These are phyloP conservation scores for Ophiosphaerella herpotricha DNA, from an alignment of 2,329 filamentous ascomycete species.

Conservation along the genomic window DNA sequence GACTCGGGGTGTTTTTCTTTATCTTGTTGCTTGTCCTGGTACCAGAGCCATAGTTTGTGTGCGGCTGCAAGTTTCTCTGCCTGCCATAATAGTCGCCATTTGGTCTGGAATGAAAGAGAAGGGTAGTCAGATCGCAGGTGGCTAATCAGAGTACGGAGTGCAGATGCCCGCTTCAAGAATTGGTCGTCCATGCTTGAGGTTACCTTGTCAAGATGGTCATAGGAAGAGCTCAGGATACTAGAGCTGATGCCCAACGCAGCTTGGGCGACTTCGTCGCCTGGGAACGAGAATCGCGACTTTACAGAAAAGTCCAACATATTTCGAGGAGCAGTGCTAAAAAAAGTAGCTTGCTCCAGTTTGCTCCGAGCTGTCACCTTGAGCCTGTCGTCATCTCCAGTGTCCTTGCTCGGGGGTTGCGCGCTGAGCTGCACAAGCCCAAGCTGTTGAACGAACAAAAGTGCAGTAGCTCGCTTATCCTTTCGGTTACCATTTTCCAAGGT, in stretches of 20 bases:
- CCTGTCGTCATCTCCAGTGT: slow-evolving; percentile 51
- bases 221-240: slow-evolving; percentile 79
- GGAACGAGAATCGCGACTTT: slow-evolving; percentile 68
- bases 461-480: slow-evolving; percentile 47
- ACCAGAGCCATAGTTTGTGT: slow-evolving; percentile 76
- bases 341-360: slow-evolving; percentile 92
- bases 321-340: slow-evolving; percentile 79
- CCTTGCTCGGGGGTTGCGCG: slow-evolving; percentile 62
- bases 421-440: slow-evolving; percentile 63
- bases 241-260: slow-evolving; percentile 80
- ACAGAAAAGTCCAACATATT: slow-evolving; percentile 87
- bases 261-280: slow-evolving; percentile 69
- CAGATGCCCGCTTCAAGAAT: slow-evolving; percentile 71
- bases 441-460: slow-evolving; percentile 60
- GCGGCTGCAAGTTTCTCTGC: slow-evolving; percentile 89
- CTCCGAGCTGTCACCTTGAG: slow-evolving; percentile 74
- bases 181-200: slow-evolving; percentile 82
- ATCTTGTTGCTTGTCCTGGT: slow-evolving; percentile 72
- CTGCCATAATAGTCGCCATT: slow-evolving; percentile 83
- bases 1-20: slow-evolving; percentile 66
- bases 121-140: slow-evolving; percentile 70
- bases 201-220: slow-evolving; percentile 72
- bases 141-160: slow-evolving; percentile 73
- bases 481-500: slow-evolving; percentile 52
- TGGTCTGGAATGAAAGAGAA: slow-evolving; percentile 67